Conservation (phyloP, 768 basidiomycete genomes). For the Lentinula sp. region DNA sequence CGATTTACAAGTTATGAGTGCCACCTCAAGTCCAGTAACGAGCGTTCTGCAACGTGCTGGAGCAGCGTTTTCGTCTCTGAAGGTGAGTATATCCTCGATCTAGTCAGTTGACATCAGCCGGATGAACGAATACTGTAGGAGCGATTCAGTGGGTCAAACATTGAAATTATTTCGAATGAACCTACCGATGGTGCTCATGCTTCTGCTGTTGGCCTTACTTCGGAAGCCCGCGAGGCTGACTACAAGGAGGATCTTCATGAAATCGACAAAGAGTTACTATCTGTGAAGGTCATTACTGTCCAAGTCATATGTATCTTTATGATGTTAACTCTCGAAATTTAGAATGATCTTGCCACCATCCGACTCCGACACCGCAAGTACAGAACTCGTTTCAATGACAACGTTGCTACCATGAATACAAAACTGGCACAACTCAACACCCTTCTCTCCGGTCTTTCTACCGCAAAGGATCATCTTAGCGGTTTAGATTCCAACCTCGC, state of each 20-base stretch:
- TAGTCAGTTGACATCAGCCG: background rate
- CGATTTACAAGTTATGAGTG: background rate
- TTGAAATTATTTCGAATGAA: background rate
- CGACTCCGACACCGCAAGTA: slow-evolving; percentile 10
- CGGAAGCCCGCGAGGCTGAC: background rate
- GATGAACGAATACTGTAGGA: background rate
- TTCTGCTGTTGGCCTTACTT: background rate
- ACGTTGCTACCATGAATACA: slow-evolving; percentile 12
- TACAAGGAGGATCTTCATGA: background rate
- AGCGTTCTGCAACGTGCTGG: background rate
- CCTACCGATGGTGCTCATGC: background rate
- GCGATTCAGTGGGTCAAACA: background rate
- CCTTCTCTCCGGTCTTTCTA: slow-evolving; percentile 6
- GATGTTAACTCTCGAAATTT: background rate
- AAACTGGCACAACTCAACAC: slow-evolving; percentile 12
- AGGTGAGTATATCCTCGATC: background rate
- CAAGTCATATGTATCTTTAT: background rate
- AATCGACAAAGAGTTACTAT: background rate
- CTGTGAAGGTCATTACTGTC: background rate
- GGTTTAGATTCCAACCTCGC: background rate
- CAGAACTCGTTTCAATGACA: slow-evolving; percentile 8
- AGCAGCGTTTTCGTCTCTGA: background rate
- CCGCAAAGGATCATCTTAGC: background rate
- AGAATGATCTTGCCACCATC: background rate
- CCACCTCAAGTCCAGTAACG: background rate